These are phyloP conservation scores for Forsythia suspensa DNA, from an alignment of 257 asterid species.

Conservation along the genomic window DNA sequence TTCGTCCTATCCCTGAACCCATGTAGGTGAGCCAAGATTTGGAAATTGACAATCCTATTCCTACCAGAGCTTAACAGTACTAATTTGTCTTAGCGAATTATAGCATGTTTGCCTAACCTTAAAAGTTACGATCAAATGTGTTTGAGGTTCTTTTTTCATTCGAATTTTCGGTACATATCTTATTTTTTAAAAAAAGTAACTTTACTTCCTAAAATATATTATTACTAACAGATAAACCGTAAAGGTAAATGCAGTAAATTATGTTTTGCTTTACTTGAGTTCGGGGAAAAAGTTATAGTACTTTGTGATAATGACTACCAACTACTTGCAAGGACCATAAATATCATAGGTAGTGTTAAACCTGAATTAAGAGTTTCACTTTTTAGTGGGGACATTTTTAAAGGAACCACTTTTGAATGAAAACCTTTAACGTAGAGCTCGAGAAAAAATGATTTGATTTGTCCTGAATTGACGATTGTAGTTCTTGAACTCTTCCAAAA, in stretches of 20 bases:
- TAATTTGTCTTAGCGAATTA: neutral
- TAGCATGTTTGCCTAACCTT: neutral
- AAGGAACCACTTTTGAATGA: neutral
- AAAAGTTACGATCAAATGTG: neutral
- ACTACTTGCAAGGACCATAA: conserved; percentile 28
- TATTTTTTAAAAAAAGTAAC: neutral
- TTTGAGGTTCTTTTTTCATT: neutral
- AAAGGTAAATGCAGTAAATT: neutral
- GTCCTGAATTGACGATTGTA: neutral
- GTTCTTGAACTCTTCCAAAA: neutral
- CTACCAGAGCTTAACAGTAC: neutral
- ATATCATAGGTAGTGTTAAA: neutral
- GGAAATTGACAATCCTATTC: neutral
- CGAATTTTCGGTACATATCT: neutral
- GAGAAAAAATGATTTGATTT: neutral
- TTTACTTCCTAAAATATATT: neutral
- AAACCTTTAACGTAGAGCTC: neutral
- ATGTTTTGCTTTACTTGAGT: conserved; percentile 8
- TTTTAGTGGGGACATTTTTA: conserved; percentile 9
- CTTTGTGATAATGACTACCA: conserved; percentile 22
- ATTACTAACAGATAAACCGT: neutral
- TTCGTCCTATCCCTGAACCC: neutral
- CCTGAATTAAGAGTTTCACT: neutral
- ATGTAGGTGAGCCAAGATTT: neutral
- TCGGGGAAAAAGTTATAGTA: neutral